Conservation (phyloP, 108 stramenopile species). For the Conticribra guillardii region DNA sequence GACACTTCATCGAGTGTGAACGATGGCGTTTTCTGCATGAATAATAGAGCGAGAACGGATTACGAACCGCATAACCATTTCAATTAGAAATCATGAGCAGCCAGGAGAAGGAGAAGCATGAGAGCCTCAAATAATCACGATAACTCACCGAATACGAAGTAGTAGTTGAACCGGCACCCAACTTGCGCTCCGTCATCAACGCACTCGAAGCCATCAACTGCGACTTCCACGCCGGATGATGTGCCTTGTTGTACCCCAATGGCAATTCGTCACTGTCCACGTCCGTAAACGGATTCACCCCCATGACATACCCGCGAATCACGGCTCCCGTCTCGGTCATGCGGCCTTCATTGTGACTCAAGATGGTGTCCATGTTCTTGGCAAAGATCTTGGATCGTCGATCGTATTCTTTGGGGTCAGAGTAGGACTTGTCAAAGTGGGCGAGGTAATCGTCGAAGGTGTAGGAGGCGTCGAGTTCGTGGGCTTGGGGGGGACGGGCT, state of each 20-base stretch:
- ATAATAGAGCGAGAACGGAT: background rate
- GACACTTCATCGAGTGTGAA: conserved; percentile 56
- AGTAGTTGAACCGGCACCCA: conserved; percentile 3
- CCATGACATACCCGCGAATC: conserved; percentile 44
- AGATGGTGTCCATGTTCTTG: conserved; percentile 55
- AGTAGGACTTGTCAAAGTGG: conserved; percentile 57
- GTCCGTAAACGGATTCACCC: conserved; percentile 75
- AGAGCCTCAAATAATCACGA: background rate
- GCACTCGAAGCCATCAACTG: conserved; percentile 5
- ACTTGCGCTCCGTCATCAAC: conserved; percentile 24
- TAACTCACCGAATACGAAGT: conserved; percentile 28
- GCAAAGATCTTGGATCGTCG: conserved; percentile 56
- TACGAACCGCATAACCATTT: background rate
- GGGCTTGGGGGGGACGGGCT: conserved; percentile 36
- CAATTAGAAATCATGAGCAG: background rate
- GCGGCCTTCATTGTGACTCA: conserved; percentile 57
- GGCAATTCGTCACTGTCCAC: conserved; percentile 55
- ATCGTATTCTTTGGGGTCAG: conserved; percentile 46
- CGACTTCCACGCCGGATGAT: conserved; percentile 17
- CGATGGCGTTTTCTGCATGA: conserved; percentile 29
- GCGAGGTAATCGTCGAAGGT: conserved; percentile 54
- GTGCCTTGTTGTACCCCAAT: conserved; percentile 59
- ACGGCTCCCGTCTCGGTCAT: conserved; percentile 32
- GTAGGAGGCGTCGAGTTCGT: conserved; percentile 50
- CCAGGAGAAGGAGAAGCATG: background rate